A percentile compares a stretch with the other conserved stretches of the same genome.
These are phyloP conservation scores for Leccinum fibrillosum DNA, from an alignment of 768 basidiomycete species.

Conservation along the genomic window DNA sequence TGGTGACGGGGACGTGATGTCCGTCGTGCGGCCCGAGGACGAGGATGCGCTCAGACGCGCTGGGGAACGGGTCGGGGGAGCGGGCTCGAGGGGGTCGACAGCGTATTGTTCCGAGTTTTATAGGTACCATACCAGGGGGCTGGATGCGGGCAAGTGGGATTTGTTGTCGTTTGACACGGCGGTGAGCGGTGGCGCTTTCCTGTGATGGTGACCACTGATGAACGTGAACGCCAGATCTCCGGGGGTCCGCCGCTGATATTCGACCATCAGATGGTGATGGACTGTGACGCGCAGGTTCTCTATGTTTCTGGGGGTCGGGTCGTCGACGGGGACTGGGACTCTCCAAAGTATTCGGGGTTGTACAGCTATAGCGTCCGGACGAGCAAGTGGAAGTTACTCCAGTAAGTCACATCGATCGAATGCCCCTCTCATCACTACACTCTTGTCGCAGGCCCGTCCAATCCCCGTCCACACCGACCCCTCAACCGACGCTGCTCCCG, in stretches of 20 bases:
- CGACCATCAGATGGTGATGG: conserved; percentile 82
- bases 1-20: conserved; percentile 48
- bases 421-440: not conserved
- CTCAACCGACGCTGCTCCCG: conserved; percentile 47
- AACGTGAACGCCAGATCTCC: conserved; percentile 38
- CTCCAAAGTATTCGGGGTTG: conserved; percentile 62
- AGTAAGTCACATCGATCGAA: conserved; percentile 43
- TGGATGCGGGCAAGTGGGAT: conserved; percentile 68
- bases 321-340: conserved; percentile 61
- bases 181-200: conserved; percentile 36
- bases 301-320: conserved; percentile 78
- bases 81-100: conserved; percentile 12
- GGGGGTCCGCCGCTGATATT: conserved; percentile 73
- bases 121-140: conserved; percentile 45
- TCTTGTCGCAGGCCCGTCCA: conserved; percentile 20
- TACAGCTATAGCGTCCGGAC: conserved; percentile 68
- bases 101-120: conserved; percentile 68
- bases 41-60: conserved; percentile 21
- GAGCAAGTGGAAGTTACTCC: conserved; percentile 64
- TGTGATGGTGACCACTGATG: not conserved
- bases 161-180: conserved; percentile 63
- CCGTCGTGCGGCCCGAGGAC: conserved; percentile 18
- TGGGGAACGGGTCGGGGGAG: conserved; percentile 16
- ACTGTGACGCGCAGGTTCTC: conserved; percentile 61
- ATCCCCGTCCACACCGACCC: conserved; percentile 11